phyloP scores from a whole-genome alignment of 805 yeast species.

The Priceomyces melissophilus region DNA sequence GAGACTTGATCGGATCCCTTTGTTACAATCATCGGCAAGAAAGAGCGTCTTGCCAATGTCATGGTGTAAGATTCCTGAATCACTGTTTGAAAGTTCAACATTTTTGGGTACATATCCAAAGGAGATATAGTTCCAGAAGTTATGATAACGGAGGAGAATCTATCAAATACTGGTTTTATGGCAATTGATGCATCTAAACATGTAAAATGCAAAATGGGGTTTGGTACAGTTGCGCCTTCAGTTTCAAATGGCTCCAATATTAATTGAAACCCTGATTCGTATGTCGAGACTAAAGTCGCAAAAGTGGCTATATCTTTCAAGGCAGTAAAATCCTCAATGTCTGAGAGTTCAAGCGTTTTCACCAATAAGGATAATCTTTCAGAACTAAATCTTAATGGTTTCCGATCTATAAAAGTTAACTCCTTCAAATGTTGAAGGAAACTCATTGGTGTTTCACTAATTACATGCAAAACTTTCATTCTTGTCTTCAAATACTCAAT shows the following conservation, averaged over 20 bases:
- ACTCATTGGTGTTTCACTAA: constrained; percentile 95
- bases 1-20: constrained; percentile 98
- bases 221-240: constrained; percentile 90
- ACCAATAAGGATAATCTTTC: constrained; percentile 87
- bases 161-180: constrained; percentile 92
- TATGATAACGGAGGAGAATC: constrained; percentile 86
- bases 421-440: constrained; percentile 91
- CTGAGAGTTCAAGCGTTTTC: constrained; percentile 80
- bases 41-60: constrained; percentile 90
- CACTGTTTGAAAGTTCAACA: constrained; percentile 91
- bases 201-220: constrained; percentile 88
- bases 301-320: constrained; percentile 94
- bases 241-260: constrained; percentile 96
- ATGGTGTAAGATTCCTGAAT: constrained; percentile 92
- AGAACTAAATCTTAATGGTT: constrained; percentile 88
- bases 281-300: constrained; percentile 93
- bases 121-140: constrained; percentile 99
- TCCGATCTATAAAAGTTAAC: constrained; percentile 84
- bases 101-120: constrained; percentile 96
- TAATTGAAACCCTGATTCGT: constrained; percentile 87
- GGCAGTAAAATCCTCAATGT: constrained; percentile 89
- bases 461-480: constrained; percentile 96
- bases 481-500: constrained; percentile 93
- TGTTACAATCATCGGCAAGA: constrained; percentile 92
- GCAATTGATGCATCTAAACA: constrained; percentile 98